Percentiles rank a stretch among this genome's conserved stretches.
Evolutionary conservation across 2,329 filamentous ascomycete species (phyloP).

Genomic region (Ophiostoma triangulosporum): DNA sequence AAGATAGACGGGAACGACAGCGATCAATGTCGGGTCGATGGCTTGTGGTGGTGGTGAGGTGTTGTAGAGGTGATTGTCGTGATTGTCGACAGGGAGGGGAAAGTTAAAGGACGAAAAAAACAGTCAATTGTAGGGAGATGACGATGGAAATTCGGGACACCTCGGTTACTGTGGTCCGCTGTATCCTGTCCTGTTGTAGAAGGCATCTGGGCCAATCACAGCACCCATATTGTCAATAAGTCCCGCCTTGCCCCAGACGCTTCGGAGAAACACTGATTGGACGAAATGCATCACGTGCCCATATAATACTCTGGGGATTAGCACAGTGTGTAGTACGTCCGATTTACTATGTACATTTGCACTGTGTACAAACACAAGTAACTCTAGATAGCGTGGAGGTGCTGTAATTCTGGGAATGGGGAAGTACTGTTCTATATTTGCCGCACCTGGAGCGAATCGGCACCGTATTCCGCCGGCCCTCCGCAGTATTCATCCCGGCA

Average conservation of each 20-base stretch:
- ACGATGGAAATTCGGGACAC: constrained; percentile 16
- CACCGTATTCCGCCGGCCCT: not conserved
- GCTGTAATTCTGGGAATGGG: too few relatives aligned
- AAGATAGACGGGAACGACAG: not conserved
- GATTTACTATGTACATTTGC: too few relatives aligned
- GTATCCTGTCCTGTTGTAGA: constrained; percentile 3
- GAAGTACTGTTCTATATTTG: not conserved
- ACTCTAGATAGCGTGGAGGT: too few relatives aligned
- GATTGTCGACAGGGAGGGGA: not conserved
- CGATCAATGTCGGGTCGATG: not conserved
- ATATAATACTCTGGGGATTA: not conserved
- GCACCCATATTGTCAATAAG: constrained; percentile 13
- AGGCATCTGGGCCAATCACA: constrained; percentile 10
- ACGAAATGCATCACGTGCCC: constrained; percentile 4
- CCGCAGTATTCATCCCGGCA: not conserved
- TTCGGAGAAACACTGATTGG: constrained; percentile 14
- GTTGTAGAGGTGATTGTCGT: not conserved
- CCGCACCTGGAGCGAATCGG: not conserved
- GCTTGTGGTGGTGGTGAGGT: not conserved
- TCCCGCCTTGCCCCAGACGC: constrained; percentile 6
- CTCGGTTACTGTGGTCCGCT: constrained; percentile 13
- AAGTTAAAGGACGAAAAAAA: not conserved
- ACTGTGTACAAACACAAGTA: too few relatives aligned
- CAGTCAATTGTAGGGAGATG: constrained; percentile 2
- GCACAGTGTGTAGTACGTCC: too few relatives aligned